These are phyloP conservation scores for Vickermania ingenoplastis DNA, from an alignment of 208 protist species.

Conservation along the genomic window DNA sequence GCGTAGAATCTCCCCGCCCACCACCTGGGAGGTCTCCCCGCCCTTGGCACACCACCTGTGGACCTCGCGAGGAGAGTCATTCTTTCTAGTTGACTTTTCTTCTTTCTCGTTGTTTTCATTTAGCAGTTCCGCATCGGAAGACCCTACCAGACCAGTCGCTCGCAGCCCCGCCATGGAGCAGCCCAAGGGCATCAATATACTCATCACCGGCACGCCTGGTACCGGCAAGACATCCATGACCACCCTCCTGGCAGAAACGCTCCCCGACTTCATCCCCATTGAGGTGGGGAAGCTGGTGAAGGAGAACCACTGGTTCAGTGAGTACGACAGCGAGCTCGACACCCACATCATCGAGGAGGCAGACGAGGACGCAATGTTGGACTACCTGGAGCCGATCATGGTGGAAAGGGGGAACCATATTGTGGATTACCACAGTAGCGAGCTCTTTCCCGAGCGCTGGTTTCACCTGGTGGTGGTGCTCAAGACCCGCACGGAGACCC, in stretches of 20 bases:
- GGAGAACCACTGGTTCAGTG: constrained; percentile 86
- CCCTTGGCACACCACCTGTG: no score
- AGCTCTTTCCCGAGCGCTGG: constrained; percentile 97
- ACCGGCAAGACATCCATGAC: constrained; percentile 94
- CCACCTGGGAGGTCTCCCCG: no score
- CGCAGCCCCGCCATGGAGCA: no score
- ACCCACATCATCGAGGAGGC: constrained; percentile 93
- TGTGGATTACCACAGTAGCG: constrained; percentile 95
- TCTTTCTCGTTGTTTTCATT: no score
- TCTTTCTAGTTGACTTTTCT: no score
- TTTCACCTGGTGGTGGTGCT: constrained; percentile 97
- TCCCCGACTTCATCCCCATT: constrained; percentile 59
- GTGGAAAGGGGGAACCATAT: constrained; percentile 78
- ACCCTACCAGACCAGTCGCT: no score
- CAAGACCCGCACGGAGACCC: constrained; percentile 75
- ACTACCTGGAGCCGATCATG: constrained; percentile 93
- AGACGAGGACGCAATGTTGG: constrained; percentile 83
- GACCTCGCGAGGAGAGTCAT: no score
- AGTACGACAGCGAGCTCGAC: constrained; percentile 91
- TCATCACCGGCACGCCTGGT: constrained; percentile 94
- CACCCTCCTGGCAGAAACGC: constrained; percentile 56
- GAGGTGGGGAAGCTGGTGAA: constrained; percentile 90
- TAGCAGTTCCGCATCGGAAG: no score
- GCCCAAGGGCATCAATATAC: constrained; percentile 80
- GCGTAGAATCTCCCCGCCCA: no score